Evolutionary conservation across 2,329 filamentous ascomycete species (phyloP), one percentile per base, ranked within the genome.

Genomic region (Pseudogymnoascus sp.): DNA sequence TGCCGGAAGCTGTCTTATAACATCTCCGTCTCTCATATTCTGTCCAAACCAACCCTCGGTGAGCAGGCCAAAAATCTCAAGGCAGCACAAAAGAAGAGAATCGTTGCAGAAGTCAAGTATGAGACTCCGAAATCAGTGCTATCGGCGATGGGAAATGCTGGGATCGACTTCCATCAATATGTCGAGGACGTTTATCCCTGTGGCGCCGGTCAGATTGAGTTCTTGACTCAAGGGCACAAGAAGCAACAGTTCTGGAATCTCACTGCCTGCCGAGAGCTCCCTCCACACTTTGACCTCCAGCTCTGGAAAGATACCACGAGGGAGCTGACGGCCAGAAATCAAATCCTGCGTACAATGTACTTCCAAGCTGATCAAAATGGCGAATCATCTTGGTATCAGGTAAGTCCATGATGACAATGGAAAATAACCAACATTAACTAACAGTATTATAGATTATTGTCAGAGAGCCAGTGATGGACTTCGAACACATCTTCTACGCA

Each of bases 171-270:
- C 8, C 22, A 62, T 14, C 36, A 62, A 36, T 25, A 61, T 22
- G 8, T 65, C 19, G 64, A 68, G 41, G 62, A 64, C n/a, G 62
- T 69, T 7, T 67, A 64, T 58, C 68, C 67, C 9, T 65, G 62
- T 30, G 25, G 52, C 11, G 64, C 67, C 0, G 66, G 66, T 7
- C 66, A 67, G 49, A 35, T 61, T n/a, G 68, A 66, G 23, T 66
- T 69, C 38, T 19, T 68, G 9, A 62, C 35, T 11, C 67, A 66
- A n/a, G 65, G 65, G 11, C 22, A 58, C 52, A 52, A 39, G 23
- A 23, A 62, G 30, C 19, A 65, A 11, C 58, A 65, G 61, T 60
- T 66, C 41, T 69, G 65, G 66, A 41, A 60, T n/a, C 55, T 66
- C 11, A 64, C 39, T 22, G 61, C 65, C 1, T 36, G 33, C 4